A percentile compares a stretch with the other conserved stretches of the same genome.
Evolutionary conservation across 2,329 filamentous ascomycete species (phyloP).

Genomic region (Neonectria magnoliae): DNA sequence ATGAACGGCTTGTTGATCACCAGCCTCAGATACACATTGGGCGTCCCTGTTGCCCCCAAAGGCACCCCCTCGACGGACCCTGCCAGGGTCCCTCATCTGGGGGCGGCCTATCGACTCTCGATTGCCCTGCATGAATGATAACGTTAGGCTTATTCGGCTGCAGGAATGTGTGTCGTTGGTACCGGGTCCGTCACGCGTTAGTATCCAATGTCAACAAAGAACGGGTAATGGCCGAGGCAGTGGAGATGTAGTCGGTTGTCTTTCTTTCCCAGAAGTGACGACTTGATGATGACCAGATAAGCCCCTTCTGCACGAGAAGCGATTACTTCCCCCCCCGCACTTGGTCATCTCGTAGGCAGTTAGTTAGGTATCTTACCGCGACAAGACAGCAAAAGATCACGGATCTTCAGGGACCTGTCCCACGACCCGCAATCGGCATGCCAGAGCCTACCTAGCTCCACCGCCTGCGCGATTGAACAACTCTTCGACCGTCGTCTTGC

Average conservation of each 20-base stretch:
- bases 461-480: slow-evolving; percentile 3
- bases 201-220: neutral
- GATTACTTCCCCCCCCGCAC: neutral
- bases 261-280: neutral
- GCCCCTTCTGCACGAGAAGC: neutral
- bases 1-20: neutral
- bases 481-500: slow-evolving; percentile 28
- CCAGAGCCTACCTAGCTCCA: slow-evolving; percentile 31
- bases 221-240: slow-evolving; percentile 23
- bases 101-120: slow-evolving; percentile 16
- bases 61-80: neutral
- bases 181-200: neutral
- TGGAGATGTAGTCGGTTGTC: slow-evolving; percentile 6
- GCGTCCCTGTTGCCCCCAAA: neutral
- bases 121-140: slow-evolving; percentile 21
- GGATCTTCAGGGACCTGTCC: slow-evolving; percentile 39
- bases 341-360: slow-evolving; percentile 3
- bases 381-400: slow-evolving; percentile 34
- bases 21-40: slow-evolving; percentile 4
- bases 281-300: neutral
- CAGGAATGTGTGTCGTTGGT: slow-evolving; percentile 1
- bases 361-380: slow-evolving; percentile 28
- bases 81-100: slow-evolving; percentile 7
- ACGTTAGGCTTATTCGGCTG: slow-evolving; percentile 1
- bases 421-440: slow-evolving; percentile 37